Evolutionary conservation across 2,329 filamentous ascomycete species (phyloP).

Genomic region (Aspergillus neoniger): DNA sequence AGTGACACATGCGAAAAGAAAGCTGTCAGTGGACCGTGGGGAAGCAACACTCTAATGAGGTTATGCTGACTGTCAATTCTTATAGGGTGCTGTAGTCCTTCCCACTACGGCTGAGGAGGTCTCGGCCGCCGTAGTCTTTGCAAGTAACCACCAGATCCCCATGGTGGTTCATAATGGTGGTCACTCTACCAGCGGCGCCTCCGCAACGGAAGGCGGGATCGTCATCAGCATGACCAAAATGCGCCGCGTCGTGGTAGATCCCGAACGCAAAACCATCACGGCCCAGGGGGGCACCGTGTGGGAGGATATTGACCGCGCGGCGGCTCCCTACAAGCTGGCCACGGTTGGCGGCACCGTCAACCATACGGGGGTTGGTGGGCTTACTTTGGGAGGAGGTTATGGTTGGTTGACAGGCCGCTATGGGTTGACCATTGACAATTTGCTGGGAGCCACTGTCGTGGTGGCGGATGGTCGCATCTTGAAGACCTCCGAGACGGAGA

Average conservation of each 20-base stretch:
- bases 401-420: slow-evolving; percentile 56
- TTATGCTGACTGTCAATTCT: background rate
- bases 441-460: slow-evolving; percentile 41
- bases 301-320: slow-evolving; percentile 54
- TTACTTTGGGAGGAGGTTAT: slow-evolving; percentile 61
- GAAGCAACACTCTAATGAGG: background rate
- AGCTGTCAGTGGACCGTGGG: background rate
- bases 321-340: slow-evolving; percentile 54
- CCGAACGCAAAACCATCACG: background rate
- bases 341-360: slow-evolving; percentile 63
- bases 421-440: slow-evolving; percentile 56
- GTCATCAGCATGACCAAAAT: slow-evolving; percentile 1
- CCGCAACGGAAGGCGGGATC: slow-evolving; percentile 1
- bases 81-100: background rate
- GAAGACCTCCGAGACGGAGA: slow-evolving; percentile 41
- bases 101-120: background rate
- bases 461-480: slow-evolving; percentile 40
- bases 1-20: background rate
- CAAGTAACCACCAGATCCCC: background rate
- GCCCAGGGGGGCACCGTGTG: slow-evolving; percentile 6
- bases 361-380: slow-evolving; percentile 61
- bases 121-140: background rate
- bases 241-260: background rate
- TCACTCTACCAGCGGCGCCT: background rate
- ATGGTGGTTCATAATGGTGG: background rate